These are phyloP conservation scores for Cystofilobasidium ferigula DNA, from an alignment of 768 basidiomycete species.

Conservation along the genomic window DNA sequence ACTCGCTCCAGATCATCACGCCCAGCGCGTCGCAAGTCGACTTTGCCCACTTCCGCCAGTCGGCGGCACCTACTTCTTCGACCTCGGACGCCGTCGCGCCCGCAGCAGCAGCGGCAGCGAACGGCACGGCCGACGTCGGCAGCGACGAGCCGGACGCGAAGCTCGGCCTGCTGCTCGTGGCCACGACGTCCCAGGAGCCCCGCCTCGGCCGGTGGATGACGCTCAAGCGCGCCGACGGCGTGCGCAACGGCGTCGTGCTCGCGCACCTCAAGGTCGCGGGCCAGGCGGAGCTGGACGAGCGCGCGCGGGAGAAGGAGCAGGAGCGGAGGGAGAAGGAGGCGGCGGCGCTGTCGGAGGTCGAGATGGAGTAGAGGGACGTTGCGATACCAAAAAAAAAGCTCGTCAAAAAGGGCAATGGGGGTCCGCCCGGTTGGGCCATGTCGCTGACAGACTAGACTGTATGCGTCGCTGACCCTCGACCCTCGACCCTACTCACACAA, in stretches of 20 bases:
- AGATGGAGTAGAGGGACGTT: background rate
- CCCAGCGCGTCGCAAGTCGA: conserved; percentile 44
- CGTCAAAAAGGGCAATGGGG: no score
- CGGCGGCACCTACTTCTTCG: conserved; percentile 28
- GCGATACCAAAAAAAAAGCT: no score
- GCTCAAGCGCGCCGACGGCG: conserved; percentile 51
- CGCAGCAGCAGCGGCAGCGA: conserved; percentile 25
- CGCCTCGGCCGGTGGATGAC: conserved; percentile 79
- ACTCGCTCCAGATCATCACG: conserved; percentile 71
- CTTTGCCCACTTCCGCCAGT: conserved; percentile 42
- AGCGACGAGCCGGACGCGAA: conserved; percentile 19
- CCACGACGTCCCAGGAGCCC: conserved; percentile 76
- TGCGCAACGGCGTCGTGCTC: conserved; percentile 61
- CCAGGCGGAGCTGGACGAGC: conserved; percentile 10
- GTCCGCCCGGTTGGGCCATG: no score
- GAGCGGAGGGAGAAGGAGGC: conserved; percentile 11
- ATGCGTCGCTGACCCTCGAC: background rate
- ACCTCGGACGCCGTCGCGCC: conserved; percentile 29
- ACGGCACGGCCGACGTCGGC: conserved; percentile 25
- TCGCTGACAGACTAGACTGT: no score
- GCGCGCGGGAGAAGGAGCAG: background rate
- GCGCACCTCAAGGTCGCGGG: conserved; percentile 34
- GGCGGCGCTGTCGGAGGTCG: background rate
- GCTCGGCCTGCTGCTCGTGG: conserved; percentile 52
- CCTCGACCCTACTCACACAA: no score